phyloP scores from a whole-genome alignment of 1,284 basidiomycete genomes.

The Bjerkandera adusta region DNA sequence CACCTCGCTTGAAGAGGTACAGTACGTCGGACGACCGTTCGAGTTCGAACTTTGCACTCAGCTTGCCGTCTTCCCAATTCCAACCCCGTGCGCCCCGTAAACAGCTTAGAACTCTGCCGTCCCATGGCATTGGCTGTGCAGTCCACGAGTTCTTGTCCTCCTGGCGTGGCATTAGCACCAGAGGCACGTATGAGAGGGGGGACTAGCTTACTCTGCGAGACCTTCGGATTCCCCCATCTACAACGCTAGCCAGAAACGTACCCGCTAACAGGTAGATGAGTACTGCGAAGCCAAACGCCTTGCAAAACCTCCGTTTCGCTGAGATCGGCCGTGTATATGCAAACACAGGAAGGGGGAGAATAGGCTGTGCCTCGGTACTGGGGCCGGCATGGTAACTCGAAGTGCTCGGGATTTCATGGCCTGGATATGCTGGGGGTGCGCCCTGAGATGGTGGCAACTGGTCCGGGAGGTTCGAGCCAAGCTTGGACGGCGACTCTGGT shows the following conservation, averaged over 20 bases:
- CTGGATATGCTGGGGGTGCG: constrained; percentile 9
- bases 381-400: constrained; percentile 15
- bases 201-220: constrained; percentile 5
- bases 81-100: constrained; percentile 7
- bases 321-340: constrained; percentile 13
- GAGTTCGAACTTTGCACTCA: constrained; percentile 18
- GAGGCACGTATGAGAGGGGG: background rate
- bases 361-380: constrained; percentile 4
- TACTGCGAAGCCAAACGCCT: constrained; percentile 26
- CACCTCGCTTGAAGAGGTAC: constrained; percentile 27
- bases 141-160: background rate
- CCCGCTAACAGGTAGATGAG: constrained; percentile 25
- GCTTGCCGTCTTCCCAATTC: background rate
- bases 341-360: constrained; percentile 7
- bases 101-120: constrained; percentile 7
- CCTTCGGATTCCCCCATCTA: constrained; percentile 9
- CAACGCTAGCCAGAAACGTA: constrained; percentile 19
- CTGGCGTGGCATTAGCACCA: too few relatives aligned
- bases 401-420: constrained; percentile 20
- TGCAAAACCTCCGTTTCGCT: constrained; percentile 25
- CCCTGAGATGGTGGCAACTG: constrained; percentile 14
- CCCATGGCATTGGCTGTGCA: constrained; percentile 4
- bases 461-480: background rate
- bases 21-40: constrained; percentile 23
- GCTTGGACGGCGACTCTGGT: constrained; percentile 21